A percentile compares a stretch with the other conserved stretches of the same genome.
phyloP scores from a whole-genome alignment of 2,329 filamentous ascomycete species.

The Paraphaeosphaeria sporulosa region DNA sequence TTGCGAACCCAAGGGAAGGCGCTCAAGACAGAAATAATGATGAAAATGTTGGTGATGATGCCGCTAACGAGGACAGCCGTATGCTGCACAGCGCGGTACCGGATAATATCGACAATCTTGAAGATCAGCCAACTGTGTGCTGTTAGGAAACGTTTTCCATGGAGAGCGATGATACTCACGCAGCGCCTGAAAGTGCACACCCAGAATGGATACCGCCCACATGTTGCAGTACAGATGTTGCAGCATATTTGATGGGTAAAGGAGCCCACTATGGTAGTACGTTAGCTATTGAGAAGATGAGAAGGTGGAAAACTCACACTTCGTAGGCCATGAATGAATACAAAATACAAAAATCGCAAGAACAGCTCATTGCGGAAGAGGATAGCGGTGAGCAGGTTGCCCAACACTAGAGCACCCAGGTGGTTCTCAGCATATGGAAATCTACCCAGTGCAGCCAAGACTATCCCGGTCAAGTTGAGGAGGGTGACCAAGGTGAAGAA shows the following conservation, averaged over 20 bases:
- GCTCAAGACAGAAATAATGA: conserved; percentile 45
- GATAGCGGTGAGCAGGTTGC: conserved; percentile 42
- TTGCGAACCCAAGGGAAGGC: conserved; percentile 48
- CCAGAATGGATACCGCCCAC: conserved; percentile 46
- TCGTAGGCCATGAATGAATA: conserved; percentile 42
- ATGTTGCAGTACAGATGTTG: conserved; percentile 43
- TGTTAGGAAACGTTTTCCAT: conserved; percentile 17
- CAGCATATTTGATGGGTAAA: conserved; percentile 37
- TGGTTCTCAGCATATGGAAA: conserved; percentile 45
- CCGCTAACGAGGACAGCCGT: conserved; percentile 41
- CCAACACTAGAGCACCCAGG: conserved; percentile 42
- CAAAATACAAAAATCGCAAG: conserved; percentile 42
- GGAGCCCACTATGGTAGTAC: conserved; percentile 39
- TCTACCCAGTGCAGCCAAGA: conserved; percentile 35
- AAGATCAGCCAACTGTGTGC: conserved; percentile 41
- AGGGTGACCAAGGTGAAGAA: conserved; percentile 44
- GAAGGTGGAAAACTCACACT: conserved; percentile 22
- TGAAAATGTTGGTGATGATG: conserved; percentile 44
- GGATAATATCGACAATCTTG: conserved; percentile 46
- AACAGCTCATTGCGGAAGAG: conserved; percentile 45
- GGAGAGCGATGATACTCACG: conserved; percentile 24
- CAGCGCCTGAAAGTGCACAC: conserved; percentile 44
- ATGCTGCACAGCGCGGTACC: conserved; percentile 42
- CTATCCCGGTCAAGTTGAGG: conserved; percentile 41
- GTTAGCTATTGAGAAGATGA: conserved; percentile 12